These are phyloP conservation scores for Inga leiocalycina DNA, from an alignment of 306 rosid species.

Conservation along the genomic window DNA sequence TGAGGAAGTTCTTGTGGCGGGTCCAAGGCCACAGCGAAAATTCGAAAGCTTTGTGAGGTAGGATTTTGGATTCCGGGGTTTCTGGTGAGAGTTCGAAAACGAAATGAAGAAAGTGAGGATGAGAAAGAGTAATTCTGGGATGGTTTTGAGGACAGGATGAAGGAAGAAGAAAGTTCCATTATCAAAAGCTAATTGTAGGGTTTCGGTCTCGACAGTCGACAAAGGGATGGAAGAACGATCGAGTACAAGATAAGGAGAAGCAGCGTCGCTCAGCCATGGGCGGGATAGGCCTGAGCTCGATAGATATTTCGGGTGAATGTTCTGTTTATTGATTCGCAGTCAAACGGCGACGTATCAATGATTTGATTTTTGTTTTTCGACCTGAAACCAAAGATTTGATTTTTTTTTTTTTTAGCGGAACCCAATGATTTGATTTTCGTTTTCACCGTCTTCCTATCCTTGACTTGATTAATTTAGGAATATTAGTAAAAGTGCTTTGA, in stretches of 20 bases:
- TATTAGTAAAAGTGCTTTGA: no score
- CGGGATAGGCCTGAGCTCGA: background rate
- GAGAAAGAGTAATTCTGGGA: constrained; percentile 56
- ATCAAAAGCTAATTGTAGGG: constrained; percentile 26
- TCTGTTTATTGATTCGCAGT: background rate
- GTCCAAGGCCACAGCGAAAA: constrained; percentile 69
- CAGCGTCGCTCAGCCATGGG: background rate
- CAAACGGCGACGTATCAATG: background rate
- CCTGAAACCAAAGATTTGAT: no score
- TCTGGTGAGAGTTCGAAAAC: constrained; percentile 41
- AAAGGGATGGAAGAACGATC: constrained; percentile 8
- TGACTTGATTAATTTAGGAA: no score
- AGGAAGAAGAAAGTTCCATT: constrained; percentile 86
- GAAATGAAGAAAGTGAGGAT: constrained; percentile 59
- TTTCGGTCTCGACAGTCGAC: constrained; percentile 20
- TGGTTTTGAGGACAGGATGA: constrained; percentile 45
- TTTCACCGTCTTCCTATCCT: no score
- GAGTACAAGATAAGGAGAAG: constrained; percentile 22
- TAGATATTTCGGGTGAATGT: constrained; percentile 11
- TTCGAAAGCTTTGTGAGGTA: constrained; percentile 28
- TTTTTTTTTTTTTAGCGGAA: no score
- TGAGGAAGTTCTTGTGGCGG: constrained; percentile 66
- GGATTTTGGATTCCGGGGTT: constrained; percentile 36
- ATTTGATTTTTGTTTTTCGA: no score
- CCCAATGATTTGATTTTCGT: no score